phyloP scores from a whole-genome alignment of 1,284 basidiomycete species.

The Tremellales sp. region DNA sequence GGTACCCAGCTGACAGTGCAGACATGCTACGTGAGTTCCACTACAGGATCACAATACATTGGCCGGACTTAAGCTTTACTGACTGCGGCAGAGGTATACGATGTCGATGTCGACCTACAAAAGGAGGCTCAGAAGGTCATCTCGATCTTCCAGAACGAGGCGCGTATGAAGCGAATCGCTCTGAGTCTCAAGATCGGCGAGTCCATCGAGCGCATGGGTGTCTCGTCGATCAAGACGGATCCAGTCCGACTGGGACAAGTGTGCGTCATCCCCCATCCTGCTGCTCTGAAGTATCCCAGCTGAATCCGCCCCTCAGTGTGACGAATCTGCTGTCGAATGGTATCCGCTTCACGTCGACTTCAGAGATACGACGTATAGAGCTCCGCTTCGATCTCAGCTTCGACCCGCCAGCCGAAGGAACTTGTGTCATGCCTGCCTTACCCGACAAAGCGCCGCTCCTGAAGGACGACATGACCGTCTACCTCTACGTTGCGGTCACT shows the following conservation, averaged over 20 bases:
- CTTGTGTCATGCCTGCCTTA: conserved; percentile 30
- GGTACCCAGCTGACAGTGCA: conserved; percentile 1
- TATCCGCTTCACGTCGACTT: conserved; percentile 38
- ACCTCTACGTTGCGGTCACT: conserved; percentile 29
- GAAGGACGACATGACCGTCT: conserved; percentile 26
- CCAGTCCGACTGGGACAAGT: conserved; percentile 43
- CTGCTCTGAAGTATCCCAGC: not conserved
- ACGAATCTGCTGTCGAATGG: conserved; percentile 46
- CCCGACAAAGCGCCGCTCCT: conserved; percentile 11
- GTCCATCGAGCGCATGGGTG: conserved; percentile 18
- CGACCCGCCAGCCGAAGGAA: conserved; percentile 23
- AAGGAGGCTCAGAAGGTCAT: conserved; percentile 42
- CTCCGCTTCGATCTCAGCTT: conserved; percentile 36
- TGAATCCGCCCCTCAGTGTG: conserved; percentile 12
- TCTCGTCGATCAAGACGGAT: conserved; percentile 35
- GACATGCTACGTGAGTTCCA: conserved; percentile 36
- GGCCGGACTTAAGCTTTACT: not conserved
- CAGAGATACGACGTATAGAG: conserved; percentile 28
- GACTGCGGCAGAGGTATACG: conserved; percentile 27
- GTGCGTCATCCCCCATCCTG: conserved; percentile 6
- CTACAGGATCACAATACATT: not conserved
- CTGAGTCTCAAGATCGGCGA: conserved; percentile 26
- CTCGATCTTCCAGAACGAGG: conserved; percentile 48
- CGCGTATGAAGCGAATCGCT: conserved; percentile 44
- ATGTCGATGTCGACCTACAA: conserved; percentile 42